phyloP scores from a whole-genome alignment of 805 yeast species.

The Candida boidinii region DNA sequence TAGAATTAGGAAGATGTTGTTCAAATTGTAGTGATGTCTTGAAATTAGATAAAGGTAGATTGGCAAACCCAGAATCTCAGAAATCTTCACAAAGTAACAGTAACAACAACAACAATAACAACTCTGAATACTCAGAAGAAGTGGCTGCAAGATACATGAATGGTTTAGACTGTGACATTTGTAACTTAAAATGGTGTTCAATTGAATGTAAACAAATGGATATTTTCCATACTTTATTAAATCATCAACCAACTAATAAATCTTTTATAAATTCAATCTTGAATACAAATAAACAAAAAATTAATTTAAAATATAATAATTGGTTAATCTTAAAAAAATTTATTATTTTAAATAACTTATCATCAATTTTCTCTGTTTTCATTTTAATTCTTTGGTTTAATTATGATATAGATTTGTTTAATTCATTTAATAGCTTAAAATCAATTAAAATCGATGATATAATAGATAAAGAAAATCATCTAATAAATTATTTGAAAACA shows the following conservation, averaged over 20 bases:
- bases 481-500: conserved; percentile 3
- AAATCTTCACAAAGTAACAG: conserved; percentile 11
- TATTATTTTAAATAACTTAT: conserved; percentile 8
- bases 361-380: conserved; percentile 12
- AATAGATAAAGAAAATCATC: conserved; percentile 8
- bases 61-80: neutral
- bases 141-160: conserved; percentile 15
- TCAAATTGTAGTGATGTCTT: conserved; percentile 23
- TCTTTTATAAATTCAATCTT: conserved; percentile 13
- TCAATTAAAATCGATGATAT: conserved; percentile 3
- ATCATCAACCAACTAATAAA: conserved; percentile 22
- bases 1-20: conserved; percentile 23
- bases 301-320: conserved; percentile 13
- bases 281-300: conserved; percentile 5
- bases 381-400: conserved; percentile 13
- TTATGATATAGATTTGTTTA: conserved; percentile 10
- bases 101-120: conserved; percentile 4
- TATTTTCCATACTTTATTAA: conserved; percentile 15
- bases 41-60: conserved; percentile 19
- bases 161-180: conserved; percentile 23
- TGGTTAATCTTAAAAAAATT: conserved; percentile 14
- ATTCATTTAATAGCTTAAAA: conserved; percentile 11
- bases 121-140: conserved; percentile 6
- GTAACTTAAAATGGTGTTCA: conserved; percentile 23
- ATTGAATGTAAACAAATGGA: conserved; percentile 18